Evolutionary conservation across 768 basidiomycete genomes (phyloP).

Genomic region (Cystofilobasidium bisporidii): DNA sequence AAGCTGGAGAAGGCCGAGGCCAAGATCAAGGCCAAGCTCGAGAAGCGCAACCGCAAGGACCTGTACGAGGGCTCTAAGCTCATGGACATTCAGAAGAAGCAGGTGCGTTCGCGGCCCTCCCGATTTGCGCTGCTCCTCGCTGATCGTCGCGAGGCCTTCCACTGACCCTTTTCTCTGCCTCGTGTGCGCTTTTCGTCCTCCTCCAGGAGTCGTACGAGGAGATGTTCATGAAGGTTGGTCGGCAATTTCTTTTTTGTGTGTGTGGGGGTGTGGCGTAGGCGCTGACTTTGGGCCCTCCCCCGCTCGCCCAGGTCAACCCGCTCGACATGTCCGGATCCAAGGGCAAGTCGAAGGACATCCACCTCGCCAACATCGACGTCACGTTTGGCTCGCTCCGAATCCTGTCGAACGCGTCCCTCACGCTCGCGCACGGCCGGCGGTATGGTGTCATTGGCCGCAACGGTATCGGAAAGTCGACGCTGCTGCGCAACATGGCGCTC

Average conservation of each 20-base stretch:
- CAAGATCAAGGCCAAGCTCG: constrained; percentile 93
- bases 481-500: constrained; percentile 86
- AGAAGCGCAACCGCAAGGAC: constrained; percentile 81
- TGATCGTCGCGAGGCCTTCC: too few relatives aligned
- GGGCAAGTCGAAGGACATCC: constrained; percentile 96
- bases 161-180: not conserved
- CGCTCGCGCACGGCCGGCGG: constrained; percentile 76
- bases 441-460: constrained; percentile 88
- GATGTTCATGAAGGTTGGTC: constrained; percentile 84
- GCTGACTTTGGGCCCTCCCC: not conserved
- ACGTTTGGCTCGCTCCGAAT: constrained; percentile 93
- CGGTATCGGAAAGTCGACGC: constrained; percentile 93
- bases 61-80: constrained; percentile 95
- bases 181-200: constrained; percentile 5
- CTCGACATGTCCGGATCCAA: constrained; percentile 65
- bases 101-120: constrained; percentile 46
- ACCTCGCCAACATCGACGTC: constrained; percentile 88
- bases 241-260: not conserved
- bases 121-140: not conserved
- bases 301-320: constrained; percentile 64
- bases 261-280: too few relatives aligned
- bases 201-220: constrained; percentile 90
- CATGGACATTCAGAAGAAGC: constrained; percentile 81
- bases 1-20: constrained; percentile 95
- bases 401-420: constrained; percentile 78